Base-by-base conservation (phyloP, 306 rosid genomes). In the Sphenostylis stenocarpa region DNA sequence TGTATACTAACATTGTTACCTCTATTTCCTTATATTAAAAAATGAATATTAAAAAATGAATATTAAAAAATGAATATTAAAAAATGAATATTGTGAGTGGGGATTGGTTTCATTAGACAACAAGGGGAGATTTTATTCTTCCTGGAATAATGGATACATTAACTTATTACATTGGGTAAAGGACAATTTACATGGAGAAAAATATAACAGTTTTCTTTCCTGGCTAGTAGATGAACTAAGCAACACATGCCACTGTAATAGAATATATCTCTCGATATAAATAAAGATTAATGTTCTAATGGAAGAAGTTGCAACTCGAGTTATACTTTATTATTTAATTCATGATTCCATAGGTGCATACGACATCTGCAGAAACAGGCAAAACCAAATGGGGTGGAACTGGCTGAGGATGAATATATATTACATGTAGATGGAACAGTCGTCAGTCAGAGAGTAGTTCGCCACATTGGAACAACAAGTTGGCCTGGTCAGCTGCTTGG, bases 391-490 rank as follows among this genome's bases (percentile, higher is more conserved):
- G 97, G 98, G 15, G 89, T 82, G 77, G 94, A 88, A 77, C 84
- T 96, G 67, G 92, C 78, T 3, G 97, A 88, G 1, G 92, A 89
- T 14, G 97, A 96, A 86, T 89, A 82, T 75, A 87, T 96, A 80
- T 75, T 96, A 85, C 97, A 96, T 19, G 93, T 92, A 17, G 98
- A 92, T 48, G 99, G 99, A 82, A 96, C 96, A 64, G 96, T 97
- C 61, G 86, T 84, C 82, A 64, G 96, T 5, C 94, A 89, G 41
- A 81, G 99, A 88, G 99, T 96, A 26, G 76, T 92, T 69, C 97
- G 96, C 52, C 98, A 96, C 86, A 92, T 96, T 16, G 96, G 99
- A 81, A 77, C 84, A 72, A 86, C 93, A 48, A 91, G 98, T 75
- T 85, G 97, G 99, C 98, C 98, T 16, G 98, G 99, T 96, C 67